A percentile compares a stretch with the other conserved stretches of the same genome.
Conservation (phyloP, 345 rosid genomes). For the Eucalyptus brandiana region DNA sequence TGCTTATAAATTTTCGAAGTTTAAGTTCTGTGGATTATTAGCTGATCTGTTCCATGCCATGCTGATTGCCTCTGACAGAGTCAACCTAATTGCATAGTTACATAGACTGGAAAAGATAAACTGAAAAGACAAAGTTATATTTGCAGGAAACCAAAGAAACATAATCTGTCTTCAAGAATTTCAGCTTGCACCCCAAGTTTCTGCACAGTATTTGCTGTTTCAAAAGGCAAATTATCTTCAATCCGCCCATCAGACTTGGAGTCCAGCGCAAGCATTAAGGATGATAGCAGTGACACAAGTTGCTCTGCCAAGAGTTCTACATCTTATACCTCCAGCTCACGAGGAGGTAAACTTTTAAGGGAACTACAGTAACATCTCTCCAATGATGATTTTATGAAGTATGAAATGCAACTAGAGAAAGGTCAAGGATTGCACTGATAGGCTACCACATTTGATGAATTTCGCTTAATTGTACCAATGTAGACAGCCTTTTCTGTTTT, state of each 20-base stretch:
- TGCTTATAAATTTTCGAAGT: neutral
- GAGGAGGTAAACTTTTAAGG: constrained; percentile 24
- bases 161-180: constrained; percentile 49
- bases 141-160: constrained; percentile 44
- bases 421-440: neutral
- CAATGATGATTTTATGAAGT: neutral
- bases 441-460: neutral
- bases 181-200: constrained; percentile 44
- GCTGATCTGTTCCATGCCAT: neutral
- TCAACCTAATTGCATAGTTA: neutral
- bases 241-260: constrained; percentile 69
- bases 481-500: neutral
- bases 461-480: neutral
- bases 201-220: constrained; percentile 73
- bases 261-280: constrained; percentile 29
- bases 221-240: constrained; percentile 62
- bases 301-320: constrained; percentile 27
- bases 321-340: constrained; percentile 17
- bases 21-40: neutral
- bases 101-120: neutral
- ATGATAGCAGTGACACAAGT: constrained; percentile 30
- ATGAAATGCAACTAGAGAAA: neutral
- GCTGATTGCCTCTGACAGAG: neutral
- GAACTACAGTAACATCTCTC: neutral
- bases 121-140: neutral